phyloP scores from a whole-genome alignment of 2,329 filamentous ascomycete genomes.

The Aspergillus sp. region DNA sequence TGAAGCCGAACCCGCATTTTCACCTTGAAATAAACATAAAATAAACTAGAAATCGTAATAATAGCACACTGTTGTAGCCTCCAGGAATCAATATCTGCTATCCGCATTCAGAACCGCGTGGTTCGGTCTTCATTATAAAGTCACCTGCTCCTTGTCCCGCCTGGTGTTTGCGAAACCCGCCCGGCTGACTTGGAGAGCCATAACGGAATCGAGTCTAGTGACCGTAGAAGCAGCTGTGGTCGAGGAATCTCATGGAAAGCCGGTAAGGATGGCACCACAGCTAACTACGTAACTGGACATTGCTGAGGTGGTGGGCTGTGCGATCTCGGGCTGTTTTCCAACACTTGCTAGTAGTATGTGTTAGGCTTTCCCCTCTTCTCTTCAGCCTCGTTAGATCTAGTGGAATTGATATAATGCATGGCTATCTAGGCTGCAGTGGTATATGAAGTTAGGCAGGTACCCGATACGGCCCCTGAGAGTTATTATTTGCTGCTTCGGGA shows the following conservation, averaged over 20 bases:
- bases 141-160: constrained; percentile 14
- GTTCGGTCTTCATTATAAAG: background rate
- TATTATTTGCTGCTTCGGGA: background rate
- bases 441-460: constrained; percentile 13
- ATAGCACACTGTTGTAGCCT: background rate
- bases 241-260: background rate
- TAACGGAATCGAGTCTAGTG: background rate
- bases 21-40: background rate
- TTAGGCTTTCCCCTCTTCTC: background rate
- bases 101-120: background rate
- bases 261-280: background rate
- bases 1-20: background rate
- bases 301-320: constrained; percentile 4
- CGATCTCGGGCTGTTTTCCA: constrained; percentile 4
- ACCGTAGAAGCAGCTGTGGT: background rate
- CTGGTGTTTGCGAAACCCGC: constrained; percentile 1
- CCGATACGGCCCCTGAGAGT: background rate
- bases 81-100: background rate
- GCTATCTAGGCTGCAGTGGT: constrained; percentile 9
- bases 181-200: constrained; percentile 21
- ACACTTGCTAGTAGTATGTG: background rate
- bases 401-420: background rate
- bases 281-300: background rate
- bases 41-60: background rate
- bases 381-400: constrained; percentile 1